These are phyloP conservation scores for Cytidiella melzeri DNA, from an alignment of 768 basidiomycete species.

Conservation along the genomic window DNA sequence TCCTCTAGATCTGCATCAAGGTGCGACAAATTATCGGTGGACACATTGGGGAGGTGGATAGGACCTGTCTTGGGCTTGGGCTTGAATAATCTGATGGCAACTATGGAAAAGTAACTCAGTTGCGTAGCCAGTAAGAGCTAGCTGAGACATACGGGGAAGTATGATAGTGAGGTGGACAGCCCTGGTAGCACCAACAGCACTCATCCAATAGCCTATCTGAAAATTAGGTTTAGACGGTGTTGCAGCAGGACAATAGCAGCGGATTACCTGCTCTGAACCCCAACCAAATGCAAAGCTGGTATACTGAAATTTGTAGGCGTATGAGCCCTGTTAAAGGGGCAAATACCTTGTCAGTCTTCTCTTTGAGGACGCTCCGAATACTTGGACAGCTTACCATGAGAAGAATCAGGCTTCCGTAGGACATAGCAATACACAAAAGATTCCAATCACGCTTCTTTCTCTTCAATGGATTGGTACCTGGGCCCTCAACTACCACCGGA, in stretches of 20 bases:
- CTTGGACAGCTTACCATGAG: slow-evolving; percentile 40
- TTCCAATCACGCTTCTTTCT: slow-evolving; percentile 53
- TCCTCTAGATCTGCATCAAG: background rate
- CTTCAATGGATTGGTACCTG: slow-evolving; percentile 34
- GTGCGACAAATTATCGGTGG: too few relatives aligned
- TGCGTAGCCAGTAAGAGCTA: background rate
- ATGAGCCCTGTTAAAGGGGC: slow-evolving; percentile 41
- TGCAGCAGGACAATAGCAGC: background rate
- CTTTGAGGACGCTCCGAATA: too few relatives aligned
- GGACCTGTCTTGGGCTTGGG: slow-evolving; percentile 27
- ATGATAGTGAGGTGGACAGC: slow-evolving; percentile 50
- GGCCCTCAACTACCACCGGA: slow-evolving; percentile 32
- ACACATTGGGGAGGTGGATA: slow-evolving; percentile 24
- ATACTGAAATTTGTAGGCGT: slow-evolving; percentile 59
- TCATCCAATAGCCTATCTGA: slow-evolving; percentile 68
- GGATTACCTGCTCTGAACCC: slow-evolving; percentile 55
- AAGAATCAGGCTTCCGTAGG: slow-evolving; percentile 40
- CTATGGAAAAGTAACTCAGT: slow-evolving; percentile 27
- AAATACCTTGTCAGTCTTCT: too few relatives aligned
- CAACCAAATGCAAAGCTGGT: slow-evolving; percentile 56
- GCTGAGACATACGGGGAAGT: slow-evolving; percentile 49
- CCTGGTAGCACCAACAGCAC: slow-evolving; percentile 43
- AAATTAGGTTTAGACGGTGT: background rate
- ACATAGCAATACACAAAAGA: slow-evolving; percentile 47
- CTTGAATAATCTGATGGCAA: slow-evolving; percentile 48